Conservation (phyloP, 768 basidiomycete genomes). For the Mycena polygramma region DNA sequence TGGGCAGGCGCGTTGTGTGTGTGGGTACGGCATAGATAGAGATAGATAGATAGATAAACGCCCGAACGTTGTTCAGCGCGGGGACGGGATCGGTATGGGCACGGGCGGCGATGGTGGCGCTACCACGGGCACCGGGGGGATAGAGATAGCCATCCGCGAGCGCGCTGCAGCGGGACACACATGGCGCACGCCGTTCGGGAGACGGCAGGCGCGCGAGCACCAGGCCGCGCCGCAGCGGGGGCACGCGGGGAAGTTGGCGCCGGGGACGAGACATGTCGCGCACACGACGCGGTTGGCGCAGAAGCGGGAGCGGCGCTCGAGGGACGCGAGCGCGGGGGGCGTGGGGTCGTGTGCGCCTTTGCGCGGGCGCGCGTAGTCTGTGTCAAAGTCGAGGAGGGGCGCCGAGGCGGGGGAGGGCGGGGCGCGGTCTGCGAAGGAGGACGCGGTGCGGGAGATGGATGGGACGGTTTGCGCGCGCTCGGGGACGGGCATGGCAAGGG, state of each 20-base stretch:
- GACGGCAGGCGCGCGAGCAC: conserved; percentile 34
- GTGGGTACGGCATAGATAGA: conserved; percentile 2
- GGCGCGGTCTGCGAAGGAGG: conserved; percentile 39
- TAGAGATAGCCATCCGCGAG: conserved; percentile 5
- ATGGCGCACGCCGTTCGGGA: conserved; percentile 22
- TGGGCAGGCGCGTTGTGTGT: not conserved
- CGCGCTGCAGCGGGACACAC: not conserved
- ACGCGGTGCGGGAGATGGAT: conserved; percentile 59
- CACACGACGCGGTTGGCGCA: conserved; percentile 45
- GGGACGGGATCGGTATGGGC: not conserved
- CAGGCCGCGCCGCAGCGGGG: conserved; percentile 46
- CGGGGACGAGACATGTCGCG: conserved; percentile 49
- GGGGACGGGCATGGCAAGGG: conserved; percentile 32
- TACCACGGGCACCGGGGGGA: not conserved
- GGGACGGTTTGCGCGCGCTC: conserved; percentile 39
- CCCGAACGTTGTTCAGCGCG: not conserved
- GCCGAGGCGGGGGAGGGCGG: conserved; percentile 39
- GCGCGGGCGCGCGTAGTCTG: conserved; percentile 1
- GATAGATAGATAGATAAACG: not conserved
- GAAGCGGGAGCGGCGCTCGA: conserved; percentile 51
- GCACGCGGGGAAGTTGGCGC: conserved; percentile 56
- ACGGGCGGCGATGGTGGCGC: not conserved
- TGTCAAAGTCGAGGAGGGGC: conserved; percentile 37
- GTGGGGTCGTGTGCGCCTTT: not conserved
- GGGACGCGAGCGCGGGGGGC: conserved; percentile 46